Conservation (phyloP, 78 protist species). For the Parvularia atlantis region DNA sequence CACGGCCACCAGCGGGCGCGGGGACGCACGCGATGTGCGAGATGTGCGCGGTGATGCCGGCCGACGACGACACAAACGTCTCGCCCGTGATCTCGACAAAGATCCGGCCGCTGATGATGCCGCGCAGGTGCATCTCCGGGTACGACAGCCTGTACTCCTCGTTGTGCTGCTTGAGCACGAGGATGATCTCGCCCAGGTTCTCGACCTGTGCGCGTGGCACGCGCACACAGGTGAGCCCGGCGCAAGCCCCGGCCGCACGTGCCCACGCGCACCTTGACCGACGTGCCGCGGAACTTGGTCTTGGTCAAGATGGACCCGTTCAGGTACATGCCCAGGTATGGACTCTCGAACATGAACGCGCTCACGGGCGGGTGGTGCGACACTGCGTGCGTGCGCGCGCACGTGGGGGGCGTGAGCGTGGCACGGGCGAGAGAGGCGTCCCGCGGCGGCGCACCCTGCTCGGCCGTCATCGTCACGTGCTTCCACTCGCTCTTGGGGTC, state of each 20-base stretch:
- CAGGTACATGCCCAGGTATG: not conserved
- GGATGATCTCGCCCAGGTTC: not conserved
- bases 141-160: conserved; percentile 4
- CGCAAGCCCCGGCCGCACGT: no score
- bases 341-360: not conserved
- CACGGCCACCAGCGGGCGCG: no score
- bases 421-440: no score
- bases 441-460: no score
- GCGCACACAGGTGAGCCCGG: no score
- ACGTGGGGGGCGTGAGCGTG: no score
- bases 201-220: no score
- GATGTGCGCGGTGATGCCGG: not conserved
- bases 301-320: not conserved
- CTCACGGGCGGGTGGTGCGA: conserved; percentile 39
- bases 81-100: not conserved
- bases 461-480: not conserved
- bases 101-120: not conserved
- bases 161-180: not conserved
- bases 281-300: conserved; percentile 10
- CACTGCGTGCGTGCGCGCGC: no score
- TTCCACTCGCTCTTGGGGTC: not conserved
- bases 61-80: not conserved
- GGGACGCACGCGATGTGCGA: no score
- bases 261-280: not conserved
- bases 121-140: not conserved